Evolutionary conservation across 1,139 yeast genomes (phyloP).

Genomic region (Hyphopichia khmerensis): DNA sequence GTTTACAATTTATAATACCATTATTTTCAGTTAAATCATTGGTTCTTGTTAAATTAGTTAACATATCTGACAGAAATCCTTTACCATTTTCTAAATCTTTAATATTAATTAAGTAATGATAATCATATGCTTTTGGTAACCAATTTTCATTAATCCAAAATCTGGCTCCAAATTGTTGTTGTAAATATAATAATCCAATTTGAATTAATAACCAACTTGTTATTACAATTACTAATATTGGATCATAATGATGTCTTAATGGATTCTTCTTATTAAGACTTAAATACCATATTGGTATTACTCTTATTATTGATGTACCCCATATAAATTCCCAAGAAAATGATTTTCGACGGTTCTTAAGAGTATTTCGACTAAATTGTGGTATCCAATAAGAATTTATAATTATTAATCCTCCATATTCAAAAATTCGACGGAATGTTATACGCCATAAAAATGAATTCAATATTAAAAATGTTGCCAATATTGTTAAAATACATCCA

Average conservation of each 20-base stretch:
- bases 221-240: conserved; percentile 43
- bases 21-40: conserved; percentile 21
- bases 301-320: conserved; percentile 62
- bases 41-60: conserved; percentile 19
- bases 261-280: conserved; percentile 48
- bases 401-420: conserved; percentile 49
- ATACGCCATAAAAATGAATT: conserved; percentile 68
- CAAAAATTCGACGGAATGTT: conserved; percentile 53
- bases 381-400: conserved; percentile 88
- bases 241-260: conserved; percentile 57
- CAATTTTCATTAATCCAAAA: conserved; percentile 77
- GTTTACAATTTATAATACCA: conserved; percentile 27
- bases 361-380: conserved; percentile 76
- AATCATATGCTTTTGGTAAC: conserved; percentile 78
- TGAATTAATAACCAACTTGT: conserved; percentile 58
- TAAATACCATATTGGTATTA: conserved; percentile 65
- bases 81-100: conserved; percentile 56
- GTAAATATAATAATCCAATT: conserved; percentile 54
- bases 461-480: conserved; percentile 56
- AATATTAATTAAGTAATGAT: conserved; percentile 64
- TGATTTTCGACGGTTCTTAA: conserved; percentile 67
- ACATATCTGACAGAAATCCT: conserved; percentile 45
- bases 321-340: conserved; percentile 70
- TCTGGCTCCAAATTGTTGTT: conserved; percentile 71
- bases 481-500: conserved; percentile 59